Evolutionary conservation across 2,329 filamentous ascomycete genomes (phyloP).

Genomic region (Pestalotiopsis sp.): DNA sequence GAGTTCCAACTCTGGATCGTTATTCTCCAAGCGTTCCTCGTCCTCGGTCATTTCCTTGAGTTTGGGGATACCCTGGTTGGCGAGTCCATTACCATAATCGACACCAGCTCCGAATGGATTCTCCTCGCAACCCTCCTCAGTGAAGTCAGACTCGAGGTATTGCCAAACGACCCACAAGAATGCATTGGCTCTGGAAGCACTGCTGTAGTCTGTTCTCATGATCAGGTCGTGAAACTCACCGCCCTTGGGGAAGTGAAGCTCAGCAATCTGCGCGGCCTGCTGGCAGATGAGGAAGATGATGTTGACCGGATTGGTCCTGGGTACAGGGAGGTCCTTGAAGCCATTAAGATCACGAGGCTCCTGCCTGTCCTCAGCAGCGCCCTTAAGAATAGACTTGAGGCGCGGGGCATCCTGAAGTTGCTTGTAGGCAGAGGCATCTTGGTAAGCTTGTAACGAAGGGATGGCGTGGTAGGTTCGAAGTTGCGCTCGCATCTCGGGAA

Average conservation of each 20-base stretch:
- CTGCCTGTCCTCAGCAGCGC: conserved; percentile 82
- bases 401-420: conserved; percentile 95
- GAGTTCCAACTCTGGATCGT: conserved; percentile 62
- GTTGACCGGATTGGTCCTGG: conserved; percentile 94
- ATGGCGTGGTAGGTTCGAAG: conserved; percentile 98
- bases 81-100: conserved; percentile 65
- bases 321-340: conserved; percentile 67
- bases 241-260: conserved; percentile 83
- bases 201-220: conserved; percentile 85
- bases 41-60: conserved; percentile 68
- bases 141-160: conserved; percentile 95
- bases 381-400: conserved; percentile 95
- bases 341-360: conserved; percentile 85
- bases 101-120: conserved; percentile 85
- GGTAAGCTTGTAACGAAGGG: conserved; percentile 90
- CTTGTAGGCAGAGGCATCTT: conserved; percentile 96
- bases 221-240: conserved; percentile 96
- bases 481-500: conserved; percentile 98
- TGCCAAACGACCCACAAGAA: conserved; percentile 99
- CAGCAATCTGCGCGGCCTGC: conserved; percentile 87
- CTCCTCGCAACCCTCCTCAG: conserved; percentile 80
- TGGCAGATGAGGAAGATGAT: conserved; percentile 93
- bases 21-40: conserved; percentile 70
- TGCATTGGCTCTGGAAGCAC: conserved; percentile 78
- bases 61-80: conserved; percentile 70